A percentile compares a stretch with the other conserved stretches of the same genome.
Evolutionary conservation across 176 grass and related monocot species (phyloP).

Genomic region (Juncus inflexus): DNA sequence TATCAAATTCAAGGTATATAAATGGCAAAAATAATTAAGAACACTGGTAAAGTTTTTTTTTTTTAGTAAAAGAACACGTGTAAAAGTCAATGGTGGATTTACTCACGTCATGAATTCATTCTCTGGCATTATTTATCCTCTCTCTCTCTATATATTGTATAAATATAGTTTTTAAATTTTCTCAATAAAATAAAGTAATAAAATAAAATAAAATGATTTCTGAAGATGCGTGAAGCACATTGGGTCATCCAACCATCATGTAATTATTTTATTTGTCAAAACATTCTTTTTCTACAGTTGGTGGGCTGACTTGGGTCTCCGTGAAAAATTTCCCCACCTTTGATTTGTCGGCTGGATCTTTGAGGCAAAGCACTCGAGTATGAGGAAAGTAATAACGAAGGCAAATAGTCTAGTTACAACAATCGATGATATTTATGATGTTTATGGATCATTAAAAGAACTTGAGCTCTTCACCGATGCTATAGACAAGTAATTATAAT

Average conservation of each 20-base stretch:
- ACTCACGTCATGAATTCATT: too few relatives aligned
- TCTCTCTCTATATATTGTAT: too few relatives aligned
- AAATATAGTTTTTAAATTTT: too few relatives aligned
- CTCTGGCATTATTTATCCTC: too few relatives aligned
- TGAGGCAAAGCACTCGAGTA: conserved; percentile 3
- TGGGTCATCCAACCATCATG: too few relatives aligned
- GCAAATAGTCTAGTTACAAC: conserved; percentile 4
- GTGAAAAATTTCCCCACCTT: conserved; percentile 10
- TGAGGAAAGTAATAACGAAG: conserved; percentile 7
- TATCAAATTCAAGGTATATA: conserved; percentile 23
- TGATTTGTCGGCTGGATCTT: conserved; percentile 9
- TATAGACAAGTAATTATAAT: conserved; percentile 15
- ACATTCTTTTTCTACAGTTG: conserved; percentile 13
- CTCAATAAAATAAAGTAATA: too few relatives aligned
- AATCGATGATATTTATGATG: conserved; percentile 38
- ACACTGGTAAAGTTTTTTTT: too few relatives aligned
- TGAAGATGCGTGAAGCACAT: too few relatives aligned
- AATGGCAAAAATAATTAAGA: background rate
- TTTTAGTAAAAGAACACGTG: too few relatives aligned
- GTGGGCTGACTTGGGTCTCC: conserved; percentile 11
- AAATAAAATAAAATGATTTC: too few relatives aligned
- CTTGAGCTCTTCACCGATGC: conserved; percentile 27
- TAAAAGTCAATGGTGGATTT: too few relatives aligned
- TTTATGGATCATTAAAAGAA: conserved; percentile 28
- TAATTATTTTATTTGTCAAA: too few relatives aligned